phyloP scores from a whole-genome alignment of 73 alveolate species.

The Paramecium caudatum region DNA sequence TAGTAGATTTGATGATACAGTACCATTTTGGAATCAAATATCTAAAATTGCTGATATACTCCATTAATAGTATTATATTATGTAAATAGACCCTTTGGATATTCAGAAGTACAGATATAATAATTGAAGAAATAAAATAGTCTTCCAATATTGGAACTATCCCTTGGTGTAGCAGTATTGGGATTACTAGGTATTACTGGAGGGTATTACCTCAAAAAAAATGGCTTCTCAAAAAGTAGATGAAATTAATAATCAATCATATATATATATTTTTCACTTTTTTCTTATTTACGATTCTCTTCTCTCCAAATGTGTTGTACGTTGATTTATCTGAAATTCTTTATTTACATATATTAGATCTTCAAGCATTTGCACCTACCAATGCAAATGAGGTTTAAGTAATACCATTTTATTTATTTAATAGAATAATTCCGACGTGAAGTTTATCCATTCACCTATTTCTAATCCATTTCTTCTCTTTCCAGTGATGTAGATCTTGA shows the following conservation, averaged over 20 bases:
- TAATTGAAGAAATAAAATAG: conserved; percentile 20
- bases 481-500: not conserved
- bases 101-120: not conserved
- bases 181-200: not conserved
- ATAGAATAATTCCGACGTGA: not conserved
- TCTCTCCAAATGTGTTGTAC: conserved; percentile 14
- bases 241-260: conserved; percentile 7
- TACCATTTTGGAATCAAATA: not conserved
- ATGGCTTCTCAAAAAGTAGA: not conserved
- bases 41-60: not conserved
- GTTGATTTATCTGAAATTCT: not conserved
- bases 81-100: conserved; percentile 25
- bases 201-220: not conserved
- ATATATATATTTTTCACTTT: conserved; percentile 1
- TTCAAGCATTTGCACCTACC: conserved; percentile 1
- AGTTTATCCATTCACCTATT: conserved; percentile 2
- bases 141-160: not conserved
- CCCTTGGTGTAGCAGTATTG: not conserved
- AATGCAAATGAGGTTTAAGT: conserved; percentile 26
- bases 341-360: conserved; percentile 9
- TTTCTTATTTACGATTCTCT: not conserved
- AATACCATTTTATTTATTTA: not conserved
- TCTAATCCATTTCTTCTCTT: not conserved
- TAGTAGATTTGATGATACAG: not conserved
- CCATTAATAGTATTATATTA: not conserved